Conservation (phyloP, 176 grass and related monocot genomes). For the Rhynchospora pubera region DNA sequence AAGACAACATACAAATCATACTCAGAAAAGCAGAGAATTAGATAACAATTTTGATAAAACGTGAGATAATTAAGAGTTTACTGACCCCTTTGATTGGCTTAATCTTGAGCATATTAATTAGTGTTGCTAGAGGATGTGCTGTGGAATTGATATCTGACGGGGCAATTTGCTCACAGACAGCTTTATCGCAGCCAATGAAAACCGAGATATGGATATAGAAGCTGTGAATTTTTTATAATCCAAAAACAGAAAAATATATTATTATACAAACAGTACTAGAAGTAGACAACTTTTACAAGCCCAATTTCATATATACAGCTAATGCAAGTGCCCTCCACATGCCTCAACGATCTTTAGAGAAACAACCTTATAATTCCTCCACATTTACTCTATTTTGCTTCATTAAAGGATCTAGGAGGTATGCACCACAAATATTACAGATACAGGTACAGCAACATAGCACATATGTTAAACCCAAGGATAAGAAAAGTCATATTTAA, state of each 20-base stretch:
- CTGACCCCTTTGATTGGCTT: constrained; percentile 48
- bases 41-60: background rate
- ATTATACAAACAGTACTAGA: background rate
- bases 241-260: background rate
- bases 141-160: constrained; percentile 31
- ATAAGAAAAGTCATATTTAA: background rate
- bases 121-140: constrained; percentile 40
- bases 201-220: constrained; percentile 82
- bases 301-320: background rate
- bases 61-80: background rate
- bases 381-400: background rate
- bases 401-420: background rate
- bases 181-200: constrained; percentile 36
- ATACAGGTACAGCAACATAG: background rate
- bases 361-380: background rate
- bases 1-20: background rate
- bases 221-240: constrained; percentile 20
- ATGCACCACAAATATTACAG: background rate
- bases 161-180: constrained; percentile 29
- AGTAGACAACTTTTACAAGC: background rate
- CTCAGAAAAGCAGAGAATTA: background rate
- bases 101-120: constrained; percentile 64
- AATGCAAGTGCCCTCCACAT: too few relatives aligned
- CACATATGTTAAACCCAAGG: background rate
- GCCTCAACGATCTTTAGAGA: too few relatives aligned